These are phyloP conservation scores for Dendrobium chrysotoxum DNA, from an alignment of 106 monocot genomes.

Conservation along the genomic window DNA sequence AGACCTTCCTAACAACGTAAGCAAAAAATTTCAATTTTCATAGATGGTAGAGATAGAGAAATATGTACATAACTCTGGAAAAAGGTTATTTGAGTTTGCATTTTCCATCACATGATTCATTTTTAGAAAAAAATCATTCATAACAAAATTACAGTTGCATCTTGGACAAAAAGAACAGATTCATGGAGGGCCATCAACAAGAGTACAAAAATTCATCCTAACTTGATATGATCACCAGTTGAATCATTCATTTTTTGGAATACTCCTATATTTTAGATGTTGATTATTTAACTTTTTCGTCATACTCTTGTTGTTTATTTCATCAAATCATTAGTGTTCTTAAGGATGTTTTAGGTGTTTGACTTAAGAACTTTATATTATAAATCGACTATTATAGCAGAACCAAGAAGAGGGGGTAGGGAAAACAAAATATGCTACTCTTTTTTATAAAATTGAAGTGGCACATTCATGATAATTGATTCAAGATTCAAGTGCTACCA, in stretches of 20 bases:
- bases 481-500: too few relatives aligned
- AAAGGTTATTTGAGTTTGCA: not conserved
- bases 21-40: conserved; percentile 1
- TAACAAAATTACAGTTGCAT: not conserved
- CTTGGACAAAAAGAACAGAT: not conserved
- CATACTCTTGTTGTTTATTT: not conserved
- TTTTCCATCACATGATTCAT: not conserved
- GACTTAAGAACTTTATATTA: not conserved
- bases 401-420: too few relatives aligned
- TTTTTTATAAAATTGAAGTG: too few relatives aligned
- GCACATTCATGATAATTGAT: too few relatives aligned
- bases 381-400: not conserved
- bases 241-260: not conserved
- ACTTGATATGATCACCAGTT: not conserved
- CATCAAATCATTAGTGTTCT: not conserved
- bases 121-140: not conserved
- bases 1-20: conserved; percentile 55
- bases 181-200: not conserved
- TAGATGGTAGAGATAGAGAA: not conserved
- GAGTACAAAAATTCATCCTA: not conserved
- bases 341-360: not conserved
- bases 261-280: not conserved
- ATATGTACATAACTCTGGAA: not conserved
- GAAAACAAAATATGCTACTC: too few relatives aligned
- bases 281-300: not conserved